Conservation (phyloP, 805 yeast genomes). For the Zygosaccharomyces siamensis region DNA sequence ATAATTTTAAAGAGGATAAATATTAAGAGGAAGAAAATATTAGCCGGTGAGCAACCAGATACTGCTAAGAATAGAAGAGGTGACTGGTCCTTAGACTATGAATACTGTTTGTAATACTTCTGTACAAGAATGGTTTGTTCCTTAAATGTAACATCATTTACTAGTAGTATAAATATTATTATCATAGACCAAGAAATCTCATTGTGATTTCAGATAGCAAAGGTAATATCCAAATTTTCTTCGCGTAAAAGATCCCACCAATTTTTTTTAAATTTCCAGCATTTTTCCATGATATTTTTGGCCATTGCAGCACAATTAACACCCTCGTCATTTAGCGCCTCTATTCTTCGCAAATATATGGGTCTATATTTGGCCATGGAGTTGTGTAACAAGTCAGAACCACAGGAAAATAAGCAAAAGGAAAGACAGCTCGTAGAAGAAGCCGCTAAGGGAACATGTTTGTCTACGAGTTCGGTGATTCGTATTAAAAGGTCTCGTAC, state of each 20-base stretch:
- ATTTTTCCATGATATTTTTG: slow-evolving; percentile 19
- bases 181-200: not conserved
- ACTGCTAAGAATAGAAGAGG: slow-evolving; percentile 21
- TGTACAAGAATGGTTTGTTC: not conserved
- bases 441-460: slow-evolving; percentile 25
- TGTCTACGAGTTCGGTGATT: slow-evolving; percentile 14
- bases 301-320: slow-evolving; percentile 23
- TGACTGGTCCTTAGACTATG: slow-evolving; percentile 25
- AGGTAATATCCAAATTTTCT: slow-evolving; percentile 18
- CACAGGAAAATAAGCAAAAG: slow-evolving; percentile 23
- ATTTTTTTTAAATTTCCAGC: slow-evolving; percentile 19
- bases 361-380: slow-evolving; percentile 13
- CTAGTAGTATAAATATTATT: not conserved
- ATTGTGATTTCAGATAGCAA: slow-evolving; percentile 19
- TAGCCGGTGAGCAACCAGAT: slow-evolving; percentile 23
- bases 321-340: slow-evolving; percentile 13
- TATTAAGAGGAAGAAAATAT: slow-evolving; percentile 15
- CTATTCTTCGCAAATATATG: slow-evolving; percentile 14
- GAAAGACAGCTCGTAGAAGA: slow-evolving; percentile 19
- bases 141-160: not conserved
- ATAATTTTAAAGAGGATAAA: slow-evolving; percentile 15
- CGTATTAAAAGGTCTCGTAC: slow-evolving; percentile 36
- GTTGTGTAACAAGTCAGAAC: slow-evolving; percentile 20
- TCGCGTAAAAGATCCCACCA: slow-evolving; percentile 26
- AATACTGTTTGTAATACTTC: slow-evolving; percentile 18